Base-by-base conservation (phyloP, 306 rosid species). In the Castanopsis chinensis region DNA sequence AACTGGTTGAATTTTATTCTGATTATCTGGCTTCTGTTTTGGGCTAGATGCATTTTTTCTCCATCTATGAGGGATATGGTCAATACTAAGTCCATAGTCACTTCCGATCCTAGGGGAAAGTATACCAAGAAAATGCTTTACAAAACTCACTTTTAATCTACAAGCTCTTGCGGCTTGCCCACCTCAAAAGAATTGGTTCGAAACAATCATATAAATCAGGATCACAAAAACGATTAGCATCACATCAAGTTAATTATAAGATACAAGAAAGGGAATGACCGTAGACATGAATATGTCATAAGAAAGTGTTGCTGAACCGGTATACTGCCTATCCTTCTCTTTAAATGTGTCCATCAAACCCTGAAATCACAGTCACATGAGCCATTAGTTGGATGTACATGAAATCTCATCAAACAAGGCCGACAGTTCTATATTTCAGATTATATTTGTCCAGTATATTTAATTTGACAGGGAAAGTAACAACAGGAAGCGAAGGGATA, bases 301-400 rank as follows among this genome's bases (percentile, higher is more conserved):
- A 32, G 82, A 56, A 23, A 92, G 80, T 13, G 87, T 88, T 28
- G 98, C 98, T 0, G 93, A 83, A 72, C 98, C 97, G 0, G 88
- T 69, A 71, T 79, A 84, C 60, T 84, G 85, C 9, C 35, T 73
- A 87, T 92, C 98, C 86, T 91, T 94, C 90, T 88, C 95, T 83
- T 92, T 94, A 56, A 94, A 94, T 35, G 87, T 91, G 53, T 94
- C 98, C 0, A 97, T 94, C 82, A 92, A 81, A n/a, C 98, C 97
- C 98, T 94, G 94, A 74, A 92, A 86, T 6, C 75, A 74, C 61
- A 67, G 60, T 19, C 53, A 27, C 28, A 75, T 18, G 70, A 43
- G 37, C 33, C 53, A 57, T 61, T 5, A 76, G 68, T 69, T 25
- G 30, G 56, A 63, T 27, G 1, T 27, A 28, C 67, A 27, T 20